Base-by-base conservation (phyloP, 164 flowering plant species). In the Macadamia integrifolia region DNA sequence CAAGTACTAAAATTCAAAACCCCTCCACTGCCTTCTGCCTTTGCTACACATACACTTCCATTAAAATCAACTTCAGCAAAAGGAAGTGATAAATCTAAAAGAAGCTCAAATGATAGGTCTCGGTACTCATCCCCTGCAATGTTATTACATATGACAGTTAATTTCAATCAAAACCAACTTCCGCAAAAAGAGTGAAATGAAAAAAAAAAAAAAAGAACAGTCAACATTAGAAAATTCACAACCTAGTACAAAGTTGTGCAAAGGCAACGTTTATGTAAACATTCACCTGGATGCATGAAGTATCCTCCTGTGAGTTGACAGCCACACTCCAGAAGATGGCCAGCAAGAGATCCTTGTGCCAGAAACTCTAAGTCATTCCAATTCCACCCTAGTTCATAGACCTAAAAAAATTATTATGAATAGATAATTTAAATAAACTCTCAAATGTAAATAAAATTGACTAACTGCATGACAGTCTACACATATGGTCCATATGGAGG, bases 231-330 rank as follows among this genome's bases (percentile, higher is more conserved):
- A 12, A 6, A 35, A 35, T 35, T 35, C 40, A 46, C 32, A 55
- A 23, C 32, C 31, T 9, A 17, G 18, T 14, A 60, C 6, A 2
- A 31, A 14, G 32, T 60, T 60, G 13, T 60, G 15, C 30, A 1
- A 31, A 46, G 7, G 50, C 50, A 11, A 46, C 13, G 9, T 3
- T 46, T 46, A 9, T 8, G 7, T 46, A 23, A 58, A 62, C 44
- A 18, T 15, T 30, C 68, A 94, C 98, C 95, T 80, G 98, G 97
- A 80, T 94, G 98, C 90, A 87, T 85, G 83, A 81, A 92, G 76
- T 90, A 94, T 50, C 99, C 99, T 63, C 99, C 99, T 28, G 99
- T 94, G 59, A 94, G 95, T 79, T 94, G 99, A 78, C 97, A 92
- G 60, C 99, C 99, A 79, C 99, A 94, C 80, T 94, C 99, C 62